Evolutionary conservation across 1,284 basidiomycete genomes (phyloP).

Genomic region (Marasmius oreades): DNA sequence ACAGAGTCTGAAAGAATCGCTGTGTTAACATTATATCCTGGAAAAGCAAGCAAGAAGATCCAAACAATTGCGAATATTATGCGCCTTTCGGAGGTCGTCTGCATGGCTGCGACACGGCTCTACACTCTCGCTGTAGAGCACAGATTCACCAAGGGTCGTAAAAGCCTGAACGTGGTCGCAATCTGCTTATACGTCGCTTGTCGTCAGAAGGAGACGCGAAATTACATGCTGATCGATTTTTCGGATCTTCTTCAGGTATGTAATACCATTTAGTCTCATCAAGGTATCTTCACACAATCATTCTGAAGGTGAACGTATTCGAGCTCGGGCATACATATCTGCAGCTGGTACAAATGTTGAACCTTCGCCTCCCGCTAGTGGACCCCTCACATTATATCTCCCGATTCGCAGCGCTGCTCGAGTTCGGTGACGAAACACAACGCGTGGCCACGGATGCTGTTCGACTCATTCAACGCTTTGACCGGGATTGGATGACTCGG

Average conservation of each 20-base stretch:
- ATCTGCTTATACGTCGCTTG: constrained; percentile 96
- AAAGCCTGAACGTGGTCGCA: constrained; percentile 90
- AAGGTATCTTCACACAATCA: constrained; percentile 9
- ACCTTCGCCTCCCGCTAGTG: constrained; percentile 85
- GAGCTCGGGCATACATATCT: constrained; percentile 96
- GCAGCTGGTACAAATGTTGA: constrained; percentile 87
- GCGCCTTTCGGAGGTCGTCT: constrained; percentile 76
- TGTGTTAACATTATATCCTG: constrained; percentile 2
- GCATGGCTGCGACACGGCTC: constrained; percentile 80
- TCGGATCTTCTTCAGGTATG: constrained; percentile 85
- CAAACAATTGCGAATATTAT: constrained; percentile 78
- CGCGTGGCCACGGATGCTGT: constrained; percentile 93
- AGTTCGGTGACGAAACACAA: constrained; percentile 93
- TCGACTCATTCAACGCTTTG: constrained; percentile 91
- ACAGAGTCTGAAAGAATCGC: not conserved
- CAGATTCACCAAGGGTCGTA: constrained; percentile 91
- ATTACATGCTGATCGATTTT: constrained; percentile 99
- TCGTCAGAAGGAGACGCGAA: constrained; percentile 84
- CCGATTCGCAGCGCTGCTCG: constrained; percentile 93
- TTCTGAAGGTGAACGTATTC: constrained; percentile 90
- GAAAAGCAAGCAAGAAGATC: constrained; percentile 75
- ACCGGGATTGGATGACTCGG: constrained; percentile 96
- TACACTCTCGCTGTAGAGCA: constrained; percentile 94
- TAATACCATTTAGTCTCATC: constrained; percentile 3
- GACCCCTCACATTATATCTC: constrained; percentile 98